A percentile compares a stretch with the other conserved stretches of the same genome.
These are phyloP conservation scores for Schizopora paradoxa DNA, from an alignment of 1,284 basidiomycete genomes.

Conservation along the genomic window DNA sequence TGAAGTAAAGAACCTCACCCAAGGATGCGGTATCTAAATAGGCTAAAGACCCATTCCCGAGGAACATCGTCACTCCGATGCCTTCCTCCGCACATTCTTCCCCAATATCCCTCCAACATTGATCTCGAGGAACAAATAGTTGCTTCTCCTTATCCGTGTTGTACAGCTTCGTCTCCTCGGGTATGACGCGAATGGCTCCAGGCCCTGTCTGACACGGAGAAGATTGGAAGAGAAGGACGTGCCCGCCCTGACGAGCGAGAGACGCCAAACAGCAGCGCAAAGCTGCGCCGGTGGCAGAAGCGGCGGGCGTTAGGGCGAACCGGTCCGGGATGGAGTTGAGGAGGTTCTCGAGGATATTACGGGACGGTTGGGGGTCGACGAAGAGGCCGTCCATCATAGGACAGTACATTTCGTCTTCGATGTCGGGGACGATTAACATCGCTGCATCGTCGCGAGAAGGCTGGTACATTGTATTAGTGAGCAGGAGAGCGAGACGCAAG, in stretches of 20 bases:
- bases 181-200: constrained; percentile 39
- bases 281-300: constrained; percentile 77
- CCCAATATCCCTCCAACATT: constrained; percentile 77
- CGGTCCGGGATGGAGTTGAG: constrained; percentile 66
- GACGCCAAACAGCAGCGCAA: constrained; percentile 70
- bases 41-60: constrained; percentile 69
- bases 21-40: constrained; percentile 86
- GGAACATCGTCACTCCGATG: constrained; percentile 86
- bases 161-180: constrained; percentile 70
- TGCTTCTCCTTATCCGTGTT: constrained; percentile 87
- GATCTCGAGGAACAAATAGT: constrained; percentile 72
- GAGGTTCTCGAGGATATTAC: constrained; percentile 55
- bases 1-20: constrained; percentile 39
- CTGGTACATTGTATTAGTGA: constrained; percentile 34
- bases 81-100: constrained; percentile 89
- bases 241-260: constrained; percentile 80
- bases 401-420: constrained; percentile 84
- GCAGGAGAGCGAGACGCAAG: constrained; percentile 11
- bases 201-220: constrained; percentile 76
- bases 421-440: constrained; percentile 84
- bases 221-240: constrained; percentile 79
- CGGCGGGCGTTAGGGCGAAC: constrained; percentile 46
- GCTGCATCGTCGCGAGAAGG: constrained; percentile 53
- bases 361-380: constrained; percentile 64
- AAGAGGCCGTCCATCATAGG: constrained; percentile 78